Evolutionary conservation across 2,329 filamentous ascomycete genomes (phyloP).

Genomic region (Diaporthe capsici): DNA sequence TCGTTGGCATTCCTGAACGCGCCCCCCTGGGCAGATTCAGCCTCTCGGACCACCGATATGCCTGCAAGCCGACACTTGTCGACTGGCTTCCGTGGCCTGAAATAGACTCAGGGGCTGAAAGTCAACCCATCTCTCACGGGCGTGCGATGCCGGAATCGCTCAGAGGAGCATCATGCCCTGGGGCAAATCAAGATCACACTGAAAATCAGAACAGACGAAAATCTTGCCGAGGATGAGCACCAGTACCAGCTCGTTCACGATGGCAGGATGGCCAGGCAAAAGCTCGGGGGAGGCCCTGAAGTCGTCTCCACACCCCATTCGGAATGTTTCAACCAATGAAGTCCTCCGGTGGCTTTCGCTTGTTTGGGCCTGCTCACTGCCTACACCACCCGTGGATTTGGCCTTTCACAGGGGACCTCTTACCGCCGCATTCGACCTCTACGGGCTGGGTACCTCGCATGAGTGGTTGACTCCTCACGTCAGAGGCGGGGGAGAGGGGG

Average conservation of each 20-base stretch:
- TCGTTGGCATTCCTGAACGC: neutral
- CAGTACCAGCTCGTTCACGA: slow-evolving; percentile 6
- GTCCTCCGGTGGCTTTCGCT: slow-evolving; percentile 5
- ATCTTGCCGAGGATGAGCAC: slow-evolving; percentile 26
- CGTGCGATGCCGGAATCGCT: neutral
- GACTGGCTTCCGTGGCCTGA: slow-evolving; percentile 20
- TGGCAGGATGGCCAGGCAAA: slow-evolving; percentile 20
- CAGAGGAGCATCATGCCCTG: slow-evolving; percentile 5
- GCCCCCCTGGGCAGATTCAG: neutral
- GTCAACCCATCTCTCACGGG: slow-evolving; percentile 16
- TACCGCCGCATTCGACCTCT: slow-evolving; percentile 50
- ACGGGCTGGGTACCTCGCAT: slow-evolving; percentile 30
- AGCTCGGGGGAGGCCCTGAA: slow-evolving; percentile 9
- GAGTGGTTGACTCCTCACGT: slow-evolving; percentile 24
- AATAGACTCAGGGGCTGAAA: slow-evolving; percentile 26
- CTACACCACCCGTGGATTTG: slow-evolving; percentile 44
- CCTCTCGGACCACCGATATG: slow-evolving; percentile 21
- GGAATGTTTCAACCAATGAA: slow-evolving; percentile 40
- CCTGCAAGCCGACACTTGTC: slow-evolving; percentile 9
- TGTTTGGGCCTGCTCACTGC: slow-evolving; percentile 37
- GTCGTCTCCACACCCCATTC: slow-evolving; percentile 38
- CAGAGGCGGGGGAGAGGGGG: slow-evolving; percentile 23
- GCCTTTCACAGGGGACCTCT: slow-evolving; percentile 57
- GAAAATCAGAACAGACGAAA: slow-evolving; percentile 37
- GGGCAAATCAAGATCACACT: slow-evolving; percentile 6